Base-by-base conservation (phyloP, 345 rosid species). In the Isatis tinctoria region DNA sequence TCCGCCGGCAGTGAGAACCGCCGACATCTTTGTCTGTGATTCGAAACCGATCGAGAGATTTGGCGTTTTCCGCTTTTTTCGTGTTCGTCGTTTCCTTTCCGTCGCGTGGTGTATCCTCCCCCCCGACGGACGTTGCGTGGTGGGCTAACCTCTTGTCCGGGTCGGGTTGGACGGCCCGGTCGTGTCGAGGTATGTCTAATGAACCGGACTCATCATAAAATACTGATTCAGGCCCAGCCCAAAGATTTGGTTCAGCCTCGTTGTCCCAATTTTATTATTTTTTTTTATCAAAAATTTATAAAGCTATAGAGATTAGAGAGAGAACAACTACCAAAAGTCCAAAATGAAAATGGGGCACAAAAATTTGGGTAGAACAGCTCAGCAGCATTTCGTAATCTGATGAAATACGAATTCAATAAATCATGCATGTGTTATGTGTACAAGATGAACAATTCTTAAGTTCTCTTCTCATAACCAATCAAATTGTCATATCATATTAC, bases 1-100 rank as follows among this genome's bases (percentile, higher is more conserved):
- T 18, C 85, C 92, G 71, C 79, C 76, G 67, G 79, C 54, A 0
- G 61, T 11, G 54, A 76, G 71, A 0, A 70, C 60, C 53, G 71
- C 72, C 67, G 75, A 70, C 80, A 76, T 76, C 22, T 40, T 57
- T 40, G n/a, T 16, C 36, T 37, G 60, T 30, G 17, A 22, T 56
- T 62, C 40, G 10, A 36, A 76, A 10, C 22, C 37, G 30, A 70
- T 58, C 68, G 57, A 65, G 32, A 20, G 39, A 57, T 45, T 48
- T 57, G 67, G 41, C 8, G 60, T 27, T 63, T 76, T 44, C 51
- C 37, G 47, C 3, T 41, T 6, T 33, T 6, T 33, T 62, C 28
- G 62, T 63, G 65, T 73, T 41, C 76, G 70, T 49, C 72, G 57
- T 27, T 60, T 49, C 64, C 41, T 37, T 67, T 49, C 79, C 74